Evolutionary conservation across 2,329 filamentous ascomycete species (phyloP).

Genomic region (Xylaria sp.): DNA sequence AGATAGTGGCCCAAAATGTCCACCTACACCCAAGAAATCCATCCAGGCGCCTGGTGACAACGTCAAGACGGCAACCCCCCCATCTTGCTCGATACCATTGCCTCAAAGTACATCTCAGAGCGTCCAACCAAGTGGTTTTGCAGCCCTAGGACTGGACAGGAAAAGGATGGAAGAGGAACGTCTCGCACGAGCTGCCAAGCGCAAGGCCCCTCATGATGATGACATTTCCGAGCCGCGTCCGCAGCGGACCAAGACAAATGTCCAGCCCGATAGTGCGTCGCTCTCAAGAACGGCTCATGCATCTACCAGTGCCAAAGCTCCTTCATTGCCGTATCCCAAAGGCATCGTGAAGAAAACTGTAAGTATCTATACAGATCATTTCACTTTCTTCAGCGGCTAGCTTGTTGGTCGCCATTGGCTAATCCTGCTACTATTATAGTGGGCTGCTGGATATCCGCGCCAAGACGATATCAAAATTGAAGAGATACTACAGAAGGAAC

Average conservation of each 20-base stretch:
- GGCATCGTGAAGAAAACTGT: slow-evolving; percentile 82
- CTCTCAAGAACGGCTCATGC: background rate
- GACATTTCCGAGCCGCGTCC: slow-evolving; percentile 28
- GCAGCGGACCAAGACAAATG: slow-evolving; percentile 38
- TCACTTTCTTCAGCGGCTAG: background rate
- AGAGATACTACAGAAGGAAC: slow-evolving; percentile 73
- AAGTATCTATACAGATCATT: background rate
- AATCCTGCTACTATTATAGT: slow-evolving; percentile 49
- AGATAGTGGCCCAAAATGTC: slow-evolving; percentile 39
- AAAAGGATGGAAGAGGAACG: slow-evolving; percentile 88
- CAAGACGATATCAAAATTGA: slow-evolving; percentile 86
- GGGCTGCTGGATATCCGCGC: slow-evolving; percentile 71
- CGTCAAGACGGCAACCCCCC: slow-evolving; percentile 23
- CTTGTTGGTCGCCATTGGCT: background rate
- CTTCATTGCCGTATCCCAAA: slow-evolving; percentile 55
- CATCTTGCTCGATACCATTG: background rate
- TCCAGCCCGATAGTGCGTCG: background rate
- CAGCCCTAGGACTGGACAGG: slow-evolving; percentile 71
- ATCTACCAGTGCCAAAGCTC: background rate
- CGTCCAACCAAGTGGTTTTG: slow-evolving; percentile 25
- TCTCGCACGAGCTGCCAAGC: slow-evolving; percentile 74
- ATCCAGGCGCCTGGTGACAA: slow-evolving; percentile 1
- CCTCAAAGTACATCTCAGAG: background rate
- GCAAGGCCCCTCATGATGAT: slow-evolving; percentile 52
- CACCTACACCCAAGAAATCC: slow-evolving; percentile 39